Conservation (phyloP, 495 filamentous ascomycete species). For the Aspergillus hancockii region DNA sequence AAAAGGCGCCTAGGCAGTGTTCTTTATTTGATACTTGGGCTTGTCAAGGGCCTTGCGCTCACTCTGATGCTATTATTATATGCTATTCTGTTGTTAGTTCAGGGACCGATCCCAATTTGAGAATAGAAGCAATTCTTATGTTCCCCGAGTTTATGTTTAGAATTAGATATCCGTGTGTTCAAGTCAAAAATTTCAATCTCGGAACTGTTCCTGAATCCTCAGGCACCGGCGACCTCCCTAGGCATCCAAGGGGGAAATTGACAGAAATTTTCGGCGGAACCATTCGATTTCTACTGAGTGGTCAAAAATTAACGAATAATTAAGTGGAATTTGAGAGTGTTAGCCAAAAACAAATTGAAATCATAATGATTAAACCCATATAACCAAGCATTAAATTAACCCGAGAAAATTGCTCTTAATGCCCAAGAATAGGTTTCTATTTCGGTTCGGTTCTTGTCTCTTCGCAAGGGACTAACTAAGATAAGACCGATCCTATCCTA, state of each 20-base stretch:
- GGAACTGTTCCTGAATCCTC: neutral
- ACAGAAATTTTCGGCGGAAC: neutral
- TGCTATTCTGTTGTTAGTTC: neutral
- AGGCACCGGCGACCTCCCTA: neutral
- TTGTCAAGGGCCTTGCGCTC: neutral
- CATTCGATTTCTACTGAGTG: neutral
- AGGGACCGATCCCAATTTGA: neutral
- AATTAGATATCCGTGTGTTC: neutral
- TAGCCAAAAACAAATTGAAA: too few species aligned
- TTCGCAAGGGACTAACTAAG: neutral
- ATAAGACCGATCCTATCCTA: neutral
- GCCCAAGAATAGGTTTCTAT: neutral
- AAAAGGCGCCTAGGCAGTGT: constrained; percentile 20
- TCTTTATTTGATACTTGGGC: constrained; percentile 7
- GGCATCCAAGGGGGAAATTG: neutral
- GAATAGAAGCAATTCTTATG: neutral
- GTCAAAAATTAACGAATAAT: neutral
- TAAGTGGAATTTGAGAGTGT: neutral
- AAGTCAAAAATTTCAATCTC: neutral
- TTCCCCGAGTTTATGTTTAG: neutral
- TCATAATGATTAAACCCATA: too few species aligned
- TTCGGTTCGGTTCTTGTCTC: neutral
- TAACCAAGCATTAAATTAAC: too few species aligned
- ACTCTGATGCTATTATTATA: constrained; percentile 1
- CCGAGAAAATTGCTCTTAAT: too few species aligned